Conservation (phyloP, 306 rosid genomes). For the Lathyrus sativus region DNA sequence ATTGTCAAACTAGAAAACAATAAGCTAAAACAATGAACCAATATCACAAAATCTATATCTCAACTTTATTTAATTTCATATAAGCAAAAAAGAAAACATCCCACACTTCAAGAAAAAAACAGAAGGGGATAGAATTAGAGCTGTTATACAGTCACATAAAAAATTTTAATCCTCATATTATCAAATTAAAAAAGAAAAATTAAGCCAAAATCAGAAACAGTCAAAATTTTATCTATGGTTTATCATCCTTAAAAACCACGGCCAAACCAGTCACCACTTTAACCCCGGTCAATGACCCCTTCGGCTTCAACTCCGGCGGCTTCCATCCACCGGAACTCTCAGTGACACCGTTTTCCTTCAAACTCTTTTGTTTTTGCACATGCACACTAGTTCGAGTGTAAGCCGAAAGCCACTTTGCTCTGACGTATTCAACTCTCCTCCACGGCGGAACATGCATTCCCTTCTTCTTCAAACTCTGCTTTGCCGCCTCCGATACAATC, state of each 20-base stretch:
- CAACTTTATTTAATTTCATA: conserved; percentile 47
- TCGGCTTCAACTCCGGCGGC: conserved; percentile 59
- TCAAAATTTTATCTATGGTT: conserved; percentile 58
- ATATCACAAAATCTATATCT: conserved; percentile 25
- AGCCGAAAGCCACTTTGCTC: conserved; percentile 74
- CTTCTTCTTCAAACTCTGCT: conserved; percentile 76
- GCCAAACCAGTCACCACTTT: conserved; percentile 64
- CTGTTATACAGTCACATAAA: conserved; percentile 40
- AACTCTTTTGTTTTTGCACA: not conserved
- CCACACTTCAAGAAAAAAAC: conserved; percentile 60
- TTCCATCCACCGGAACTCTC: conserved; percentile 49
- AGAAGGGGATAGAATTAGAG: conserved; percentile 72
- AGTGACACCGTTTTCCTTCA: not conserved
- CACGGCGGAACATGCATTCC: conserved; percentile 83
- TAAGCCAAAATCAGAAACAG: conserved; percentile 3
- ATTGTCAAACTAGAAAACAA: not conserved
- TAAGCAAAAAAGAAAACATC: conserved; percentile 46
- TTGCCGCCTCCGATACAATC: conserved; percentile 73
- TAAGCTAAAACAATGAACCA: not conserved
- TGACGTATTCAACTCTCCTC: conserved; percentile 71
- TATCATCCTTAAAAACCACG: conserved; percentile 50
- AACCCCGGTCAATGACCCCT: conserved; percentile 41
- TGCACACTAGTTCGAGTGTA: conserved; percentile 40
- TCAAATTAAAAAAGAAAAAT: conserved; percentile 2
- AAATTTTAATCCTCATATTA: conserved; percentile 32